A percentile compares a stretch with the other conserved stretches of the same genome.
Evolutionary conservation across 768 basidiomycete species (phyloP).

Genomic region (Mrakia gelida): DNA sequence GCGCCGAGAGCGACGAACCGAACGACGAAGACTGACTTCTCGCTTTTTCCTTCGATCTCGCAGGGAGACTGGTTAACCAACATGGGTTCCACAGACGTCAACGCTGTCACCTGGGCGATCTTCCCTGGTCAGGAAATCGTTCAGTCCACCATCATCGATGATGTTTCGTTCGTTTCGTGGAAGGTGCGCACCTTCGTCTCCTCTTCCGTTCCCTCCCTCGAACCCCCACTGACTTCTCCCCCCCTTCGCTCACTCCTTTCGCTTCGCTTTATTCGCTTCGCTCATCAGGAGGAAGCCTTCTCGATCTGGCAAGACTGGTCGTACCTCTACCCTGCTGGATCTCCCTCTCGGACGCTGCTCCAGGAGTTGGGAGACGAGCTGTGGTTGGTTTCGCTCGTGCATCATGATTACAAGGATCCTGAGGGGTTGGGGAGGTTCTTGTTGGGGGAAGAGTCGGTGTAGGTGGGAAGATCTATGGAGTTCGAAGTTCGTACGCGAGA

Average conservation of each 20-base stretch:
- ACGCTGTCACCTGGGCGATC: slow-evolving; percentile 98
- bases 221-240: neutral
- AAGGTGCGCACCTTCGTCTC: slow-evolving; percentile 57
- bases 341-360: slow-evolving; percentile 67
- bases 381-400: slow-evolving; percentile 88
- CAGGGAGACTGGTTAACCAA: slow-evolving; percentile 79
- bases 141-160: slow-evolving; percentile 94
- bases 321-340: slow-evolving; percentile 70
- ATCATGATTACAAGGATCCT: slow-evolving; percentile 82
- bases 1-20: neutral
- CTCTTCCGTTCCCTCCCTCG: neutral
- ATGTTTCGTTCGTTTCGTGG: slow-evolving; percentile 91
- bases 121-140: slow-evolving; percentile 95
- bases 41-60: neutral
- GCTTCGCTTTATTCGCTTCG: no score
- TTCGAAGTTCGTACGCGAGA: neutral
- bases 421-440: slow-evolving; percentile 82
- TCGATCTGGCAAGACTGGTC: slow-evolving; percentile 96
- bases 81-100: slow-evolving; percentile 69
- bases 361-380: slow-evolving; percentile 64
- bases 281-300: slow-evolving; percentile 82
- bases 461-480: neutral
- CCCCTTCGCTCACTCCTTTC: slow-evolving; percentile 6
- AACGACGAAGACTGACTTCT: neutral
- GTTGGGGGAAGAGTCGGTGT: slow-evolving; percentile 44